Percentiles rank a stretch among this genome's conserved stretches.
phyloP scores from a whole-genome alignment of 2,329 filamentous ascomycete species.

The Samsoniella hepiali region DNA sequence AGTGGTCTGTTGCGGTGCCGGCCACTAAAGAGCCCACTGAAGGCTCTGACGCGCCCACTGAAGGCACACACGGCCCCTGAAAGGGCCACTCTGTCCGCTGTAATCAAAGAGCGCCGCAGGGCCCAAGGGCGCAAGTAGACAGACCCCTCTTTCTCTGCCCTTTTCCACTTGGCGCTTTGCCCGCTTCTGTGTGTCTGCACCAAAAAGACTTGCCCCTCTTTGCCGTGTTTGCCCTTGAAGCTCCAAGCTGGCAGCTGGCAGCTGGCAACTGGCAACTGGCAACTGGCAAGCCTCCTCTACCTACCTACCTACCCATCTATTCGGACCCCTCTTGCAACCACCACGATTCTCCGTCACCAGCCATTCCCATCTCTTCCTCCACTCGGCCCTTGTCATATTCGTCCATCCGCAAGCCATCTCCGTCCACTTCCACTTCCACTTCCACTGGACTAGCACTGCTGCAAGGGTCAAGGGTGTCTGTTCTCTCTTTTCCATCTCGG shows the following conservation, averaged over 20 bases:
- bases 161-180: too few species aligned
- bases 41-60: not conserved
- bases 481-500: not conserved
- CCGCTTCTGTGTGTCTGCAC: too few species aligned
- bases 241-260: too few species aligned
- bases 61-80: not conserved
- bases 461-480: conserved; percentile 6
- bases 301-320: too few species aligned
- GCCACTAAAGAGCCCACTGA: not conserved
- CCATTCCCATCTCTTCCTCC: conserved; percentile 10
- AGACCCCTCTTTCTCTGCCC: too few species aligned
- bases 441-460: not conserved
- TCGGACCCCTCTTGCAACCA: not conserved
- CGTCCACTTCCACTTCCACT: not conserved
- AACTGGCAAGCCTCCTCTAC: not conserved
- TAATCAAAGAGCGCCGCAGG: not conserved
- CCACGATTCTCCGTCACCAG: not conserved
- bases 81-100: not conserved
- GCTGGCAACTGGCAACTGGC: too few species aligned
- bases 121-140: too few species aligned
- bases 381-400: not conserved
- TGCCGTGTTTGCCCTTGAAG: too few species aligned
- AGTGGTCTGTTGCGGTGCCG: not conserved
- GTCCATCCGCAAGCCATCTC: not conserved
- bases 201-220: too few species aligned